Evolutionary conservation across 768 basidiomycete genomes (phyloP).

Genomic region (Piloderma croceum): DNA sequence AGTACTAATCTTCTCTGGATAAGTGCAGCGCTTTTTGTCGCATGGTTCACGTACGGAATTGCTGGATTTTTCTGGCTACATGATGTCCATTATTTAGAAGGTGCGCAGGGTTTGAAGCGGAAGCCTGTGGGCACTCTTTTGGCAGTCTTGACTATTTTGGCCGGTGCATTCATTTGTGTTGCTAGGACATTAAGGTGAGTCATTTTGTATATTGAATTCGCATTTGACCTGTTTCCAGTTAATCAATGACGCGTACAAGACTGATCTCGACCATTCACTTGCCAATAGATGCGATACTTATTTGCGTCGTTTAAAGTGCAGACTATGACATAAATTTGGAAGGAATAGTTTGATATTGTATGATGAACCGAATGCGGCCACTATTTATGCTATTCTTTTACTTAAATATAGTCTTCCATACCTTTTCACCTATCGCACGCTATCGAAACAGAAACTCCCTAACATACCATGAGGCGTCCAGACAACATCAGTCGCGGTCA

Average conservation of each 20-base stretch:
- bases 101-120: conserved; percentile 29
- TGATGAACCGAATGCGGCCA: not conserved
- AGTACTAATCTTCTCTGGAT: conserved; percentile 52
- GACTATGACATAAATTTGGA: not conserved
- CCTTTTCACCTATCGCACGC: too few relatives aligned
- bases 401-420: too few relatives aligned
- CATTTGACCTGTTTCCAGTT: conserved; percentile 25
- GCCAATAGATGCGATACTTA: conserved; percentile 20
- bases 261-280: conserved; percentile 41
- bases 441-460: too few relatives aligned
- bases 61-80: conserved; percentile 52
- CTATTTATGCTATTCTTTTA: not conserved
- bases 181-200: conserved; percentile 45
- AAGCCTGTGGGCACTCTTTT: conserved; percentile 29
- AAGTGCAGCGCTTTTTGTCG: conserved; percentile 47
- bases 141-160: conserved; percentile 38
- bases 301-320: not conserved
- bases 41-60: conserved; percentile 53
- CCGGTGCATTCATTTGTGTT: conserved; percentile 48
- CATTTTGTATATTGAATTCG: not conserved
- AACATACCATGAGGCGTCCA: too few relatives aligned
- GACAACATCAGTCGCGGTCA: too few relatives aligned
- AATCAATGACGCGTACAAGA: conserved; percentile 40
- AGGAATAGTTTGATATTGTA: not conserved
- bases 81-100: conserved; percentile 40